Base-by-base conservation (phyloP, 371 early-diverging fungal species). In the Mucor irregularis region DNA sequence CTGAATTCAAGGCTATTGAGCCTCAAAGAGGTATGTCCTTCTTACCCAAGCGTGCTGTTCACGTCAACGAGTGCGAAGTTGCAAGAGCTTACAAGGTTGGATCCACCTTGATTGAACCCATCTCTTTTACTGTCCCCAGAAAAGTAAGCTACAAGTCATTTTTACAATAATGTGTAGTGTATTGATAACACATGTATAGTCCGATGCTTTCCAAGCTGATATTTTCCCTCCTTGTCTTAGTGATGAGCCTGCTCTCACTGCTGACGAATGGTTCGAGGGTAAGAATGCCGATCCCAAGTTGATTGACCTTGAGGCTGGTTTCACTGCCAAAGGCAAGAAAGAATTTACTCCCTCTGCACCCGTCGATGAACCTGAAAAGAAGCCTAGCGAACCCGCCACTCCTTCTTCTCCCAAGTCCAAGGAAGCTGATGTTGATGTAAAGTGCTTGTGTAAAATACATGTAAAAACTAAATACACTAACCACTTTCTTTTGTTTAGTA, bases 171-270 rank as follows among this genome's bases (percentile, higher is more conserved):
- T n/a, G n/a, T n/a, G n/a, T n/a, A n/a, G n/a, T n/a, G n/a, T n/a
- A n/a, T n/a, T n/a, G n/a, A n/a, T 13, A 44, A 16, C 14, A 1
- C 34, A 17, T 49, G 4, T 38, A 39, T 76, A 95, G 92, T 83
- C 94, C 31, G 98, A 98, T 70, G 82, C 90, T n/a, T 98, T 98
- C 91, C 97, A 97, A 73, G 64, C 88, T 24, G 99, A 98, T 63
- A 78, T 99, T 31, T 99, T 87, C 84, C 98, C 99, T 42, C 90
- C 90, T 30, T 87, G 91, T 19, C 56, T 81, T 26, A 84, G 94
- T 26, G 92, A 90, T 44, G 86, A 90, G 48, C 86, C 99, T 6
- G 79, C 97, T 3, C 67, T 97, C 54, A 83, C 94, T 22, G 90
- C 94, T 4, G 93, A 90, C 49, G 93, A 93, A 60, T 99, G 85